phyloP scores from a whole-genome alignment of 75 land plant species.

The Sequoia sempervirens region DNA sequence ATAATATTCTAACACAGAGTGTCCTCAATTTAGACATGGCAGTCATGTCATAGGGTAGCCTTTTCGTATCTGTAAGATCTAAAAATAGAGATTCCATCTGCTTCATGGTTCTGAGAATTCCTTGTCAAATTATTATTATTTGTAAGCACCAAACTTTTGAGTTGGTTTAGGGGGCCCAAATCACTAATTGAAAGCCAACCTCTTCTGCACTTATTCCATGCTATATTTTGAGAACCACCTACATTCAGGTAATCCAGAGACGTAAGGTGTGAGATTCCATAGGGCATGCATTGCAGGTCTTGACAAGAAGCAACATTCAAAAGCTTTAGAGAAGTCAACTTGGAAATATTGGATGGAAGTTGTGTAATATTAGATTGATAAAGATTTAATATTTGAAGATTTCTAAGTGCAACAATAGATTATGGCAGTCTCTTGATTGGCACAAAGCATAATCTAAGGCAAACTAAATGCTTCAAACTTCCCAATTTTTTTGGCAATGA shows the following conservation, averaged over 20 bases:
- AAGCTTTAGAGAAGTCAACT: neutral
- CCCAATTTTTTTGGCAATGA: neutral
- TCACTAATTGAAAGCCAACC: no score
- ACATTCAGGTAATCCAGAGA: neutral
- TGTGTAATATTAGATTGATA: neutral
- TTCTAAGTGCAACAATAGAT: neutral
- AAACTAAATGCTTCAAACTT: neutral
- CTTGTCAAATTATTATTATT: no score
- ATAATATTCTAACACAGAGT: no score
- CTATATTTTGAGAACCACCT: neutral
- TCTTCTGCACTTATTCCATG: neutral
- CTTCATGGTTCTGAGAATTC: no score
- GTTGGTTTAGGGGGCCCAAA: no score
- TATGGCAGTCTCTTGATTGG: neutral
- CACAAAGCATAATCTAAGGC: neutral
- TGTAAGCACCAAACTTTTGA: no score
- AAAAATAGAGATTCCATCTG: no score
- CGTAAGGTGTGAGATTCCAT: neutral
- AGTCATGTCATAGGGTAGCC: no score
- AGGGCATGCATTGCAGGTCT: neutral
- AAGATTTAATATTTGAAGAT: neutral
- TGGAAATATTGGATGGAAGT: neutral
- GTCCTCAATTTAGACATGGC: no score
- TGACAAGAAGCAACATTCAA: neutral
- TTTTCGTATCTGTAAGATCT: no score